Evolutionary conservation across 352 stramenopile species (phyloP).

Genomic region (Ophiocytium majus): DNA sequence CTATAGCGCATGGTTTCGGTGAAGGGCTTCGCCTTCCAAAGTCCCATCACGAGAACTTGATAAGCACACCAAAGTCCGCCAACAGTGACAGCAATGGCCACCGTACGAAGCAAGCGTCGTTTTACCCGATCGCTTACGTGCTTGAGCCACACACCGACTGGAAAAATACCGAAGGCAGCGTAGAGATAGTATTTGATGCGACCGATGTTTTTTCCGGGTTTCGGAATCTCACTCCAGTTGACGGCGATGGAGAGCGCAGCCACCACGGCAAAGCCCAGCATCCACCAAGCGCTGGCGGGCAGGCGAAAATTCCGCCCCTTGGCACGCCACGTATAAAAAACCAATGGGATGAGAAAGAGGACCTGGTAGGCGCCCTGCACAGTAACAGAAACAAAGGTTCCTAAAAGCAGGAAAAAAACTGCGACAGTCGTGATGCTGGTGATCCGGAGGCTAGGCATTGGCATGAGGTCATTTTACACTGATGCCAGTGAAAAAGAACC

Average conservation of each 20-base stretch:
- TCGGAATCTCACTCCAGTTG: not conserved
- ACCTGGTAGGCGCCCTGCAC: not conserved
- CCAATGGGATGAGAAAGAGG: slow-evolving; percentile 3
- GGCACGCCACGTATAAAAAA: not conserved
- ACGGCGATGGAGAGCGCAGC: not conserved
- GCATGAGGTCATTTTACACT: too few relatives aligned
- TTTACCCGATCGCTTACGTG: not conserved
- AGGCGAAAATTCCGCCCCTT: not conserved
- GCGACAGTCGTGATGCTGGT: not conserved
- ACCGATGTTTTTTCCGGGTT: not conserved
- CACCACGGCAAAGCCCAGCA: not conserved
- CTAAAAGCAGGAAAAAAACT: not conserved
- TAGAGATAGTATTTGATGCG: slow-evolving; percentile 12
- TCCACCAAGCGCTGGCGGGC: not conserved
- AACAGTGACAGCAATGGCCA: not conserved
- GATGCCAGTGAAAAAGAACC: too few relatives aligned
- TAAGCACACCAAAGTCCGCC: too few relatives aligned
- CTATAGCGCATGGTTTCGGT: not conserved
- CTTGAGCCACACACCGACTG: not conserved
- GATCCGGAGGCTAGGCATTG: too few relatives aligned
- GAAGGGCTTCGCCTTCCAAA: not conserved
- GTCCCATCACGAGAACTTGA: not conserved
- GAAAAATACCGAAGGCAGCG: not conserved
- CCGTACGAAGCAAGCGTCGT: not conserved
- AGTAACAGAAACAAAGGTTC: not conserved